Evolutionary conservation across 352 stramenopile species (phyloP), one percentile per base, ranked within the genome.

Genomic region (Plasmopara muralis): DNA sequence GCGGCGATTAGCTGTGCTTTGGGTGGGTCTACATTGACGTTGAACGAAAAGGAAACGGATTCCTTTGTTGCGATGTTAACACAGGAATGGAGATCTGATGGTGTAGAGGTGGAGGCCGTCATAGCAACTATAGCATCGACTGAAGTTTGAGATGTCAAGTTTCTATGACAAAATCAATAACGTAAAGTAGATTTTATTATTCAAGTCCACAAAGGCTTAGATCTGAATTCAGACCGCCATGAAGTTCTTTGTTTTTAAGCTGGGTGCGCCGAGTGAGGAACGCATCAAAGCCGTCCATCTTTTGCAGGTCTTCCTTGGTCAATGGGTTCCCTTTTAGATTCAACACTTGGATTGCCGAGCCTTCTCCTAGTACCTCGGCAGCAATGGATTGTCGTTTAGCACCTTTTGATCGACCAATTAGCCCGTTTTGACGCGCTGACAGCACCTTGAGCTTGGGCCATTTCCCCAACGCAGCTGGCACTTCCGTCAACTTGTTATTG

Each of bases 201-300:
- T 89, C 77, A 25, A 93, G 70, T 13, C 83, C 83, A 37, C 83
- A 93, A 35, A 93, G 66, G 59, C 80, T 92, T 50, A 86, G 62
- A 65, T 93, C 81, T 6, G 83, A 79, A 56, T 66, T 82, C 14
- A 93, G 42, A 1, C 83, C 83, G 38, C 77, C 79, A 47, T 90
- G 78, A 47, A 93, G 84, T 53, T 89, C 83, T 70, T 93, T 93
- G 70, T 93, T 87, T 57, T 93, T 93, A 35, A 87, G 66, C 50
- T 77, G 62, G 35, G 75, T 92, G 30, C 83, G 83, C n/a, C 83
- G 72, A 50, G 65, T 55, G 38, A 92, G 51, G 62, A 93, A 93
- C 25, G 60, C 64, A 9, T 90, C 72, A 38, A 89, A 81, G 31
- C 83, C 81, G 14, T 87, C 68, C 83, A 93, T 92, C 29, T 48